Conservation (phyloP, 352 stramenopile genomes). For the Phytophthora capsici region DNA sequence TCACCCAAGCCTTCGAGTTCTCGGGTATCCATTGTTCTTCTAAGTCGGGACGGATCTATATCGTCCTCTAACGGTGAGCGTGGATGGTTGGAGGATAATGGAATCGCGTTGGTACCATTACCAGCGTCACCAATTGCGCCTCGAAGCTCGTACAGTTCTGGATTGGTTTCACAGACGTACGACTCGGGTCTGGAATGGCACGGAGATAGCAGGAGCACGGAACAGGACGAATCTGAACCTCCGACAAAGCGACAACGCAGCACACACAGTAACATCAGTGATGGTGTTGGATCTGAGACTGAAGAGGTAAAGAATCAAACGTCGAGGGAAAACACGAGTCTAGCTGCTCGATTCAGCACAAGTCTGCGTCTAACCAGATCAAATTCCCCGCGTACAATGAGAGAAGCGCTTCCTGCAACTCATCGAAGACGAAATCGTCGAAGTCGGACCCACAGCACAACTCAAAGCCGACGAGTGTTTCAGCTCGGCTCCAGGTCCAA, state of each 20-base stretch:
- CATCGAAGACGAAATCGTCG: not conserved
- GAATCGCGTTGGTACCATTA: constrained; percentile 10
- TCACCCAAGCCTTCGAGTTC: not conserved
- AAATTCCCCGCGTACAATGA: constrained; percentile 16
- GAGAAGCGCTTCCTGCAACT: not conserved
- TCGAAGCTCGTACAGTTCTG: constrained; percentile 6
- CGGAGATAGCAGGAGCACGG: not conserved
- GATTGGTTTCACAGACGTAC: not conserved
- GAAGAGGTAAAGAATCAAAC: constrained; percentile 1
- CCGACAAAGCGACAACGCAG: constrained; percentile 26
- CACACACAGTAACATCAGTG: constrained; percentile 22
- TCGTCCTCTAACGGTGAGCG: constrained; percentile 10
- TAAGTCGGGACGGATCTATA: constrained; percentile 19
- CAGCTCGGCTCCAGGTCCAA: constrained; percentile 8
- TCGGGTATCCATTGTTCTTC: constrained; percentile 11
- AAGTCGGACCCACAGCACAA: constrained; percentile 16
- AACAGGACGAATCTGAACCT: constrained; percentile 2
- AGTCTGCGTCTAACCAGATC: constrained; percentile 27
- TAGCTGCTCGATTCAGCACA: constrained; percentile 24
- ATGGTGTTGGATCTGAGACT: constrained; percentile 6
- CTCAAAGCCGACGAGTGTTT: constrained; percentile 14
- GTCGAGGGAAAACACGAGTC: constrained; percentile 4
- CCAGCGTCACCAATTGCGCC: not conserved
- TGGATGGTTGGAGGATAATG: constrained; percentile 5
- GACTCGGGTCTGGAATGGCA: constrained; percentile 7